Base-by-base conservation (phyloP, 192 early-diverging fungal genomes). In the Geranomyces michiganensis region DNA sequence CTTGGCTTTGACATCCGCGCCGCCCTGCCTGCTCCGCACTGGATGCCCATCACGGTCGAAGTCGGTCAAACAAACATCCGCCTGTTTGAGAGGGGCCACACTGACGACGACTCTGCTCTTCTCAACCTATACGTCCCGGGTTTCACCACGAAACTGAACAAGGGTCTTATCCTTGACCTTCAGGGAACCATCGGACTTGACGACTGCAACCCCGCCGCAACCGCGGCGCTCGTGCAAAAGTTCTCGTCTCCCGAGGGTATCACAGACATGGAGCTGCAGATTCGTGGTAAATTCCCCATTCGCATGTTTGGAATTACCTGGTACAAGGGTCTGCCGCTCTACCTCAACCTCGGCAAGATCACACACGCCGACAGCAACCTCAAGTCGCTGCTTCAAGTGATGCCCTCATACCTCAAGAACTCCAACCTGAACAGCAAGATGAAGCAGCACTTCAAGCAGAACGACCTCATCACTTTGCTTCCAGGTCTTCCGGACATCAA, bases 301-400 rank as follows among this genome's bases (percentile, higher is more conserved):
- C 69, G 26, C 60, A 29, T 76, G 58, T 78, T 72, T 61, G 80
- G 80, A 1, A 72, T 81, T 63, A 75, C 76, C 21, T 53, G 68
- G 27, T 81, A 81, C 73, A 67, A 63, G n/a, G 58, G 53, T 13
- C 55, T 81, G 12, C 73, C 76, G 27, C 48, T 81, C 24, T 76
- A 78, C 62, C 33, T 75, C 15, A 71, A 70, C 68, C 27, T 78
- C 17, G 73, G 67, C 33, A 59, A 73, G 48, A 67, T 76, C 48
- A 31, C 63, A 43, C 58, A 44, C 47, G 26, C 43, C 46, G 31
- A 26, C 48, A 55, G 64, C 30, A 48, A 78, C 15, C 56, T 63
- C 27, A 62, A 63, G 46, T 30, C 48, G 0, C 33, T 62, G 9
- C 55, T 62, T n/a, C 70, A 47, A 46, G 8, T n/a, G 26, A n/a